phyloP scores from a whole-genome alignment of 345 rosid genomes.

The Jatropha curcas region DNA sequence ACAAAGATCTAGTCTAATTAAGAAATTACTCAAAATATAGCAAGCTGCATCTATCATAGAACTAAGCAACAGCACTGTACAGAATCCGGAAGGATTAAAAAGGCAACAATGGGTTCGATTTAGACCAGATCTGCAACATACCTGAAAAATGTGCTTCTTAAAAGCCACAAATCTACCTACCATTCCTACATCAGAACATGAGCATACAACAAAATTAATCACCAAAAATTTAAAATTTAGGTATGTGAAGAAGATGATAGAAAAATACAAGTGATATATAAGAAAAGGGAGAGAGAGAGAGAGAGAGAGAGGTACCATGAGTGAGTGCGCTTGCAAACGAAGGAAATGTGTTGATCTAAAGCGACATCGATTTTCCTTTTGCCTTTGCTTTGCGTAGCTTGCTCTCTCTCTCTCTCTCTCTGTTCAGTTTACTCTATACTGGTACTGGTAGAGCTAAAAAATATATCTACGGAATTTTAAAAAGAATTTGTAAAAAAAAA shows the following conservation, averaged over 20 bases:
- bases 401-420: neutral
- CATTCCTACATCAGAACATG: constrained; percentile 31
- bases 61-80: neutral
- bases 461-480: constrained; percentile 5
- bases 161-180: constrained; percentile 45
- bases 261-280: constrained; percentile 4
- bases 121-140: constrained; percentile 61
- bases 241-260: neutral
- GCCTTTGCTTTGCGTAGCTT: constrained; percentile 19
- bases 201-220: constrained; percentile 15
- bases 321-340: constrained; percentile 39
- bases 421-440: neutral
- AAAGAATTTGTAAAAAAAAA: constrained; percentile 18
- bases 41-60: no score
- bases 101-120: constrained; percentile 2
- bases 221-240: neutral
- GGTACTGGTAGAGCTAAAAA: constrained; percentile 15
- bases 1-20: constrained; percentile 3
- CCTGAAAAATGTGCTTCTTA: constrained; percentile 36
- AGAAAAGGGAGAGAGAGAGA: neutral
- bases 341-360: constrained; percentile 28
- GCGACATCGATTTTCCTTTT: constrained; percentile 11
- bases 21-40: no score
- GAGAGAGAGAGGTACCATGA: constrained; percentile 34
- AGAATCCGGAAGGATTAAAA: neutral